A percentile compares a stretch with the other conserved stretches of the same genome.
Conservation (phyloP, 176 grass and related monocot genomes). For the Canna indica region DNA sequence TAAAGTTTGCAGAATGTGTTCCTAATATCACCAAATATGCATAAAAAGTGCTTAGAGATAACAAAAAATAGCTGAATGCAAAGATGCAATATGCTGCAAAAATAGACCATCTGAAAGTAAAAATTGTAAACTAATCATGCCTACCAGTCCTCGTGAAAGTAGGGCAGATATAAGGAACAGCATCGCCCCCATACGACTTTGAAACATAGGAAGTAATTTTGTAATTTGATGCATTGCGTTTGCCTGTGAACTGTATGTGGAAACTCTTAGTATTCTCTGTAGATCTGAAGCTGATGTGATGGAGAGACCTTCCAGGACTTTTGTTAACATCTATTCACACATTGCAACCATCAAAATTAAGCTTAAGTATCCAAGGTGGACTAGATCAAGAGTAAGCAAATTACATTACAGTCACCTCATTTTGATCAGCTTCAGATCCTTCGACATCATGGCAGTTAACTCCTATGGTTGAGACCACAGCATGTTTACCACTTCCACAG, state of each 20-base stretch:
- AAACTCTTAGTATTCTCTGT: slow-evolving; percentile 74
- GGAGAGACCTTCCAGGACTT: slow-evolving; percentile 66
- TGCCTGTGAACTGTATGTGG: slow-evolving; percentile 49
- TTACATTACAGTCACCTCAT: slow-evolving; percentile 21
- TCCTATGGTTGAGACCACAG: slow-evolving; percentile 52
- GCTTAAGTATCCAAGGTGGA: not conserved
- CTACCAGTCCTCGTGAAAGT: slow-evolving; percentile 92
- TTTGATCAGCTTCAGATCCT: slow-evolving; percentile 31
- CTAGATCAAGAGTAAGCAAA: not conserved
- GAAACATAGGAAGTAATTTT: slow-evolving; percentile 59
- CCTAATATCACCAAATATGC: not conserved
- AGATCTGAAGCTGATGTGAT: slow-evolving; percentile 87
- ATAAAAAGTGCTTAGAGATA: not conserved
- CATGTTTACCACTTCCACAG: slow-evolving; percentile 61
- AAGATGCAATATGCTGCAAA: not conserved
- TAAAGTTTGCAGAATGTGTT: not conserved
- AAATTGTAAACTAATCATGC: slow-evolving; percentile 1
- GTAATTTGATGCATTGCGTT: slow-evolving; percentile 60
- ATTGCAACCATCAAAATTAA: not conserved
- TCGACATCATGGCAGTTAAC: slow-evolving; percentile 30
- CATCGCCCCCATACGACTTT: slow-evolving; percentile 84
- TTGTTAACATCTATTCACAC: slow-evolving; percentile 35
- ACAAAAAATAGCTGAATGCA: not conserved
- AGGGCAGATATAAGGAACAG: slow-evolving; percentile 89
- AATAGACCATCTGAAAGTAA: not conserved